A percentile compares a stretch with the other conserved stretches of the same genome.
Conservation (phyloP, 306 rosid species). For the Psophocarpus tetragonolobus region DNA sequence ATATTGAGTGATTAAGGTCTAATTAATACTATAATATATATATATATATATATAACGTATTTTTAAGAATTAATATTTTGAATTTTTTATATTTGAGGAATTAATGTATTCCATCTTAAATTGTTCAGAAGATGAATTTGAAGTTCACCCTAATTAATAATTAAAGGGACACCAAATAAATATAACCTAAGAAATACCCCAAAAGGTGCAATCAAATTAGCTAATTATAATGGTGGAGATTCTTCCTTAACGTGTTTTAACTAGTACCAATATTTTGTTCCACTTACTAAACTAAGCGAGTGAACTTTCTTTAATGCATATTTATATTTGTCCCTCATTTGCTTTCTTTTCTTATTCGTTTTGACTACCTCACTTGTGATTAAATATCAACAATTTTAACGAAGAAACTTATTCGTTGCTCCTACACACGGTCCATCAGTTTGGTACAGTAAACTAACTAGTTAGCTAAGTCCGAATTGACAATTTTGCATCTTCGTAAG, state of each 20-base stretch:
- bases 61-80: background rate
- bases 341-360: background rate
- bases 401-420: background rate
- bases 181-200: background rate
- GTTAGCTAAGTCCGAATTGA: background rate
- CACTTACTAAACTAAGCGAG: background rate
- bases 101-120: background rate
- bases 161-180: background rate
- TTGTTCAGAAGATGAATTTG: background rate
- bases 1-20: background rate
- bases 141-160: background rate
- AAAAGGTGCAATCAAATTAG: background rate
- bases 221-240: background rate
- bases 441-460: background rate
- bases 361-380: background rate
- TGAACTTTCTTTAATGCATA: background rate
- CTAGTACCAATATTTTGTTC: background rate
- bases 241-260: background rate
- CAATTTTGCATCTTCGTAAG: background rate
- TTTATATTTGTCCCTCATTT: background rate
- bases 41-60: background rate
- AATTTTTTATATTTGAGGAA: background rate
- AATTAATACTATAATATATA: too few species aligned
- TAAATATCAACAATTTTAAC: constrained; percentile 4
- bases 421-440: background rate